phyloP scores from a whole-genome alignment of 1,139 yeast genomes.

The Saccharomyces hybrid region DNA sequence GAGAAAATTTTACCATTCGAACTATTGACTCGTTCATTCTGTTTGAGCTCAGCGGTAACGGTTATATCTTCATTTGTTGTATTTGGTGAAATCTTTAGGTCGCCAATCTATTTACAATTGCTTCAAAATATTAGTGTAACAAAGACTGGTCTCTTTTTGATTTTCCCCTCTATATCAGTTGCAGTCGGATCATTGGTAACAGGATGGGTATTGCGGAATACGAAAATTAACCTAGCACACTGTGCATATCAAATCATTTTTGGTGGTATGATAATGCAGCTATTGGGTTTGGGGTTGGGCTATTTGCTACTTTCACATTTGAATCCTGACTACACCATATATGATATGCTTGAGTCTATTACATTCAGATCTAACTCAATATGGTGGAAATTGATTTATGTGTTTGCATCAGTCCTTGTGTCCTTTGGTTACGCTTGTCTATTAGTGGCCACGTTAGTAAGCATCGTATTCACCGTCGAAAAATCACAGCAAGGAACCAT shows the following conservation, averaged over 20 bases:
- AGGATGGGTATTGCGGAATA: constrained; percentile 38
- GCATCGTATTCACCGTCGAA: constrained; percentile 30
- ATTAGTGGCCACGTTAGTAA: constrained; percentile 29
- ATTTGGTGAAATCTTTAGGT: constrained; percentile 39
- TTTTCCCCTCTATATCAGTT: constrained; percentile 40
- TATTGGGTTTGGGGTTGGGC: constrained; percentile 18
- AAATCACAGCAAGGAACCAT: constrained; percentile 31
- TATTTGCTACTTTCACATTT: constrained; percentile 14
- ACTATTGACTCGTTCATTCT: constrained; percentile 25
- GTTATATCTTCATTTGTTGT: constrained; percentile 26
- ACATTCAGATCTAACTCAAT: constrained; percentile 10
- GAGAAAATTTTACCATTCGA: constrained; percentile 30
- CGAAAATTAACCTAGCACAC: constrained; percentile 23
- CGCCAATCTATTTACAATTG: constrained; percentile 47
- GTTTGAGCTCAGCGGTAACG: constrained; percentile 25
- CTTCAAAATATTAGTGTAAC: constrained; percentile 45
- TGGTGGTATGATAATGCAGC: constrained; percentile 19
- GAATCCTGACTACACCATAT: constrained; percentile 12
- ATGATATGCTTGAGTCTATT: constrained; percentile 3
- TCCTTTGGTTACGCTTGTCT: constrained; percentile 27
- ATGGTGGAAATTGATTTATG: constrained; percentile 24
- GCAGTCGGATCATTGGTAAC: constrained; percentile 56
- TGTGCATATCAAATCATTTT: constrained; percentile 24
- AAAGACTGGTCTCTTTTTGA: constrained; percentile 44
- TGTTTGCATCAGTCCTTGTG: constrained; percentile 16